Base-by-base conservation (phyloP, 169 alveolate genomes). In the Plasmodium coatneyi region DNA sequence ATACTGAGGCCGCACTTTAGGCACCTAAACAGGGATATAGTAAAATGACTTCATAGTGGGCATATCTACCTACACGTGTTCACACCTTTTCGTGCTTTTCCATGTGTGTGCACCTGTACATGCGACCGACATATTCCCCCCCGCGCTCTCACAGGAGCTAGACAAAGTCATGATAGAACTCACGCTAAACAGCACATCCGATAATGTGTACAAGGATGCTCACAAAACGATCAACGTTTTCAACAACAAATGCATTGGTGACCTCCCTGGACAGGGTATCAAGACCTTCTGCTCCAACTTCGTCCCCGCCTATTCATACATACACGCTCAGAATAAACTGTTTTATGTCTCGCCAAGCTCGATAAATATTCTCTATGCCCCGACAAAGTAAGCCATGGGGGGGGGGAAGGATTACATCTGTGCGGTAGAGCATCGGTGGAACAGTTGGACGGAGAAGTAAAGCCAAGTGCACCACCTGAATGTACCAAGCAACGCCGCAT, bases 291-390 rank as follows among this genome's bases (percentile, higher is more conserved):
- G 92, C 56, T 91, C 95, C 19, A 71, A 91, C 56, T 91, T 82
- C 60, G 14, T 91, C 46, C 95, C 95, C 7, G 54, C 95, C 19
- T 91, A 91, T 43, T 81, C 95, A 3, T 91, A 91, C 76, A 80
- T 91, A 80, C 22, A 91, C 41, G 92, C 36, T n/a, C 30, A 91
- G 76, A 91, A 91, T 60, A 91, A 91, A 32, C 32, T 81, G 19
- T 91, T 91, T 71, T 91, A 71, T 60, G 66, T 91, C 78, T 22
- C 95, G 1, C 95, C 95, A 6, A 91, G 92, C 30, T 91, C 95
- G 52, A 91, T 91, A 25, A 91, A 34, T 25, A 91, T 91, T 71
- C 60, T 70, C 81, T 91, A 71, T 39, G 95, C 92, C 80, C 95
- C 95, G 36, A 70, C 91, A 5, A 91, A 91, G 95, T 91, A 16